Evolutionary conservation across 129 eudicot species (phyloP), one percentile per base, ranked within the genome.

Genomic region (Gnaphalium uliginosum): DNA sequence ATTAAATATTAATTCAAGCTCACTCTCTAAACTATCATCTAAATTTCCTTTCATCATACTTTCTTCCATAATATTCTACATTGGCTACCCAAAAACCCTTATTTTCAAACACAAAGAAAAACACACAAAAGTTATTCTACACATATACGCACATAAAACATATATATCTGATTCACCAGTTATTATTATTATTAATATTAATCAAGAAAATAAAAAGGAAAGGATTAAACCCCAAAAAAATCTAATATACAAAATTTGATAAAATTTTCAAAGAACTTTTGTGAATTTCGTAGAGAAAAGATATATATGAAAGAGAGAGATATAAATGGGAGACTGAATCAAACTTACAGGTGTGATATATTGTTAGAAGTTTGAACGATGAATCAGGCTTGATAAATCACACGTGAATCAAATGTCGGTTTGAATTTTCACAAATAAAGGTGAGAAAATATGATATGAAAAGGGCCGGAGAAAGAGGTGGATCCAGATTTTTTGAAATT

Each of bases 1-100:
- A 66, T 71, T 80, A 15, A 89, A 85, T 78, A 92, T 68, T 5
- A 81, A 81, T 65, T 85, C 97, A 62, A 89, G 89, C 77, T 89
- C 96, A 48, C 53, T 78, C 30, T 82, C 87, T 73, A 92, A 78
- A 56, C 71, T 84, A 41, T 63, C 76, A 15, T 85, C 89, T 48
- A 63, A 37, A 84, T 80, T 78, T 50, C 81, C 80, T 71, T 81
- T 76, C 83, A 80, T 85, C 78, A 72, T 83, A 68, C 74, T 69
- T 24, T 59, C 79, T 66, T 79, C 77, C 62, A 51, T 37, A 53
- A 72, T 74, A 71, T 75, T 75, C 67, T 58, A 10, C 14, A 77
- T 23, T 56, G 76, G 71, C 75, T 33, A 54, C 37, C 69, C 76
- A 82, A 71, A 73, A 80, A 70, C 79, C 87, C 87, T 69, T 63